phyloP scores from a whole-genome alignment of 257 asterid species.

The Solanum chiquidenum region DNA sequence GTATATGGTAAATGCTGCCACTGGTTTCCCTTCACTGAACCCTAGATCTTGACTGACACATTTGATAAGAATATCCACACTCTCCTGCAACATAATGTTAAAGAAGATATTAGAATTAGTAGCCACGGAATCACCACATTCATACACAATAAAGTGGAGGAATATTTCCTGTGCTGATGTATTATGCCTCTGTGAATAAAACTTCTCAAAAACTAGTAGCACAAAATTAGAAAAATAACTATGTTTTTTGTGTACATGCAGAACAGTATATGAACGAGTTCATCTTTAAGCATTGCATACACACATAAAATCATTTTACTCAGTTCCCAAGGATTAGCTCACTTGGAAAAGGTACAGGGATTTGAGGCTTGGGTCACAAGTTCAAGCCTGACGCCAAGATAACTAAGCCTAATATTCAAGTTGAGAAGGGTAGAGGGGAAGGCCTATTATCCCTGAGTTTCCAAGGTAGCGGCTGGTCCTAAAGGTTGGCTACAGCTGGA shows the following conservation, averaged over 20 bases:
- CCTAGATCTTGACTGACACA: slow-evolving; percentile 59
- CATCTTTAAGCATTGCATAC: not conserved
- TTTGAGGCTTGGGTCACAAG: not conserved
- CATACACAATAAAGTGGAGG: not conserved
- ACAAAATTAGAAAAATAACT: not conserved
- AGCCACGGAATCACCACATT: not conserved
- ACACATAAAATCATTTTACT: not conserved
- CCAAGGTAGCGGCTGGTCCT: not conserved
- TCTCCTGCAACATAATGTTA: slow-evolving; percentile 40
- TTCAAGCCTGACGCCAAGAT: not conserved
- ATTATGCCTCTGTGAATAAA: not conserved
- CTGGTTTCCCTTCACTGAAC: slow-evolving; percentile 81
- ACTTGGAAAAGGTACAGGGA: not conserved
- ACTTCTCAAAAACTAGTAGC: not conserved
- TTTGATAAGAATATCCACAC: slow-evolving; percentile 47
- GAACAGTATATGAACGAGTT: not conserved
- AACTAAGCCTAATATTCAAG: not conserved
- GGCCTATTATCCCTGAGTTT: not conserved
- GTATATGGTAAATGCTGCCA: slow-evolving; percentile 77
- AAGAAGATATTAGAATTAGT: not conserved
- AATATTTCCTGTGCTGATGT: not conserved
- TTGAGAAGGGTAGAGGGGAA: not conserved
- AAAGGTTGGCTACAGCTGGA: not conserved
- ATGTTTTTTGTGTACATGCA: not conserved
- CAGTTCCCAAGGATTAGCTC: not conserved